phyloP scores from a whole-genome alignment of 352 stramenopile genomes.

The Pythium angustatum region DNA sequence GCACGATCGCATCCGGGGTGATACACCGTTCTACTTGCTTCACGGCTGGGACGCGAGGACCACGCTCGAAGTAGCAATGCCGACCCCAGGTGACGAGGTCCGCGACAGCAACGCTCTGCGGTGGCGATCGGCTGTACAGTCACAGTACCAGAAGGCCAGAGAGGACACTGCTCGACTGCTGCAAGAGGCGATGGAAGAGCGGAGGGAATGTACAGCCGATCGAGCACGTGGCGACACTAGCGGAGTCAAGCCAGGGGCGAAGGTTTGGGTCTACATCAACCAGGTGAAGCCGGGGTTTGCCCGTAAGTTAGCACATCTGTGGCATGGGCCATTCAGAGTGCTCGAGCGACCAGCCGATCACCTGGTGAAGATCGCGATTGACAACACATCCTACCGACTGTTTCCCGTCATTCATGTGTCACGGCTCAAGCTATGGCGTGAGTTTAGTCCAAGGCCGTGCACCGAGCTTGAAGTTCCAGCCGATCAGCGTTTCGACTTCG shows the following conservation, averaged over 20 bases:
- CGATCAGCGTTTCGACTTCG: not conserved
- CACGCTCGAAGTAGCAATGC: not conserved
- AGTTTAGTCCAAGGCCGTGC: not conserved
- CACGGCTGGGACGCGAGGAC: not conserved
- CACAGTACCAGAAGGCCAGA: not conserved
- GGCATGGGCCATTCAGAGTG: slow-evolving; percentile 14
- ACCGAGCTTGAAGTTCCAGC: not conserved
- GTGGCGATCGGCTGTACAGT: not conserved
- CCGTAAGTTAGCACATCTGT: slow-evolving; percentile 13
- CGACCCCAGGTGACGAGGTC: not conserved
- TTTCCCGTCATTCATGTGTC: slow-evolving; percentile 12
- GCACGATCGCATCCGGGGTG: not conserved
- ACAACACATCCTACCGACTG: too few relatives aligned
- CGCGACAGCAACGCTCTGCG: not conserved
- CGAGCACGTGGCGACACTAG: too few relatives aligned
- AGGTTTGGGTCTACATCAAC: too few relatives aligned
- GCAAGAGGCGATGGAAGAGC: slow-evolving; percentile 19
- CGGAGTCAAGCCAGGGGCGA: too few relatives aligned
- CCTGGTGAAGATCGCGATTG: too few relatives aligned
- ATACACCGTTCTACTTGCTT: not conserved
- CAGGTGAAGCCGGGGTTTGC: slow-evolving; percentile 6
- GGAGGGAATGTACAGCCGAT: not conserved
- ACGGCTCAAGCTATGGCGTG: slow-evolving; percentile 12
- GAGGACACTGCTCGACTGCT: slow-evolving; percentile 1
- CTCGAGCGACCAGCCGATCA: slow-evolving; percentile 12